Evolutionary conservation across 2,329 filamentous ascomycete species (phyloP).

Genomic region (Sclerotinia trifoliorum): DNA sequence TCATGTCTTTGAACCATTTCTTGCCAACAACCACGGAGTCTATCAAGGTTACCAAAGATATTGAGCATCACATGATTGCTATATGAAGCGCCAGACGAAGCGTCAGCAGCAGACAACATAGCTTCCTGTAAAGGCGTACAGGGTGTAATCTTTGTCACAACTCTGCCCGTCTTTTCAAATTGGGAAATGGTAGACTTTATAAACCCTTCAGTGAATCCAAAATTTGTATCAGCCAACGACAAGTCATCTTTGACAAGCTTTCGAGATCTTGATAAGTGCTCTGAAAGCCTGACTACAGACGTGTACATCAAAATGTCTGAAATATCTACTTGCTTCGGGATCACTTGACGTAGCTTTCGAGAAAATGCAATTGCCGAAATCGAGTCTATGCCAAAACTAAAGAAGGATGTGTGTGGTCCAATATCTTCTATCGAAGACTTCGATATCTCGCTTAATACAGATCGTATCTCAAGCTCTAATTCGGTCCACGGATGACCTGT

Average conservation of each 20-base stretch:
- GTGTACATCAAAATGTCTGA: conserved; percentile 68
- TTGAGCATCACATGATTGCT: conserved; percentile 69
- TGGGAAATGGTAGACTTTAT: conserved; percentile 23
- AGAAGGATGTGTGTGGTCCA: conserved; percentile 67
- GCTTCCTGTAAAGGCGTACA: conserved; percentile 87
- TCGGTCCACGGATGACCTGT: conserved; percentile 47
- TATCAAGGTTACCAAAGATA: conserved; percentile 50
- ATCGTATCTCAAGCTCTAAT: conserved; percentile 56
- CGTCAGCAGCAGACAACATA: conserved; percentile 66
- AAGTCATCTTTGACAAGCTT: neutral
- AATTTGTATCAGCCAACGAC: conserved; percentile 22
- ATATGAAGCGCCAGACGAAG: conserved; percentile 55
- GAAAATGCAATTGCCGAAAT: conserved; percentile 74
- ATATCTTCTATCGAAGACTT: conserved; percentile 48
- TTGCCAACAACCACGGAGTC: conserved; percentile 61
- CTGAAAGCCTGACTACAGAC: conserved; percentile 61
- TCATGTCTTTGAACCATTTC: conserved; percentile 64
- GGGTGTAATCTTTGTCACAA: conserved; percentile 62
- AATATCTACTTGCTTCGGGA: conserved; percentile 56
- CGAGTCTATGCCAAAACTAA: conserved; percentile 78
- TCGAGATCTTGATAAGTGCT: conserved; percentile 31
- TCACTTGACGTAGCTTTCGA: conserved; percentile 50
- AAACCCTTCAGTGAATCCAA: conserved; percentile 33
- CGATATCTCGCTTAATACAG: conserved; percentile 36
- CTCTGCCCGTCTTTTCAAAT: conserved; percentile 32